Evolutionary conservation across 805 yeast species (phyloP).

Genomic region (Priceomyces haplophilus): DNA sequence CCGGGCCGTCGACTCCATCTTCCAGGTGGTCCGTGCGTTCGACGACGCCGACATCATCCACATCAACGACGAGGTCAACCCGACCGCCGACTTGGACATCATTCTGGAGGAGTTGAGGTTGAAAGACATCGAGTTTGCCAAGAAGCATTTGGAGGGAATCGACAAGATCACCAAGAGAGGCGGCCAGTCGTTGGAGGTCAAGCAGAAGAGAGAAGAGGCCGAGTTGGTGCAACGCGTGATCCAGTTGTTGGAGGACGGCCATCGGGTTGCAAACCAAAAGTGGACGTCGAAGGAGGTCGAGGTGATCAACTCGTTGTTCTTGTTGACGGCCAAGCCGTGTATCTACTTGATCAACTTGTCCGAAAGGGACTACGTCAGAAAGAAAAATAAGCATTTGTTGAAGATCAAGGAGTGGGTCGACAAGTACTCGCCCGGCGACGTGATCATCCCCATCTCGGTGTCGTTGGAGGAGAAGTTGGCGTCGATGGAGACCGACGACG

Average conservation of each 20-base stretch:
- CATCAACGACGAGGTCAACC: slow-evolving; percentile 90
- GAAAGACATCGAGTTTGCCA: slow-evolving; percentile 94
- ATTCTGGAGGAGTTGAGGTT: slow-evolving; percentile 88
- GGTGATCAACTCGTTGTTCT: slow-evolving; percentile 76
- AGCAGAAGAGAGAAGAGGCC: slow-evolving; percentile 83
- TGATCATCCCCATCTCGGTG: slow-evolving; percentile 90
- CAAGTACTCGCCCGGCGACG: slow-evolving; percentile 75
- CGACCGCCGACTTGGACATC: slow-evolving; percentile 90
- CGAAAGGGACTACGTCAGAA: slow-evolving; percentile 82
- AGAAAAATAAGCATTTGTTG: slow-evolving; percentile 81
- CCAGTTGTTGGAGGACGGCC: slow-evolving; percentile 73
- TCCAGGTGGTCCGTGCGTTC: slow-evolving; percentile 96
- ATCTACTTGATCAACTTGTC: slow-evolving; percentile 88
- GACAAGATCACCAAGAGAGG: slow-evolving; percentile 82
- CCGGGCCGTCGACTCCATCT: slow-evolving; percentile 96
- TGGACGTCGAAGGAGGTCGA: slow-evolving; percentile 95
- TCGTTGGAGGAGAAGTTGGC: slow-evolving; percentile 90
- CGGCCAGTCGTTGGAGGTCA: slow-evolving; percentile 85
- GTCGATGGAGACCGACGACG: slow-evolving; percentile 79
- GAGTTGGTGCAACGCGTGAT: slow-evolving; percentile 72
- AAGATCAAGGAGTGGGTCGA: slow-evolving; percentile 90
- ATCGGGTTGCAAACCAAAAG: slow-evolving; percentile 79
- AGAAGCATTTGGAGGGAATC: slow-evolving; percentile 72
- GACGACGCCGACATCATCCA: slow-evolving; percentile 98
- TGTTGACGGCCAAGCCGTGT: slow-evolving; percentile 93